Base-by-base conservation (phyloP, 371 early-diverging fungal species). In the Lichtheimia ramosa region DNA sequence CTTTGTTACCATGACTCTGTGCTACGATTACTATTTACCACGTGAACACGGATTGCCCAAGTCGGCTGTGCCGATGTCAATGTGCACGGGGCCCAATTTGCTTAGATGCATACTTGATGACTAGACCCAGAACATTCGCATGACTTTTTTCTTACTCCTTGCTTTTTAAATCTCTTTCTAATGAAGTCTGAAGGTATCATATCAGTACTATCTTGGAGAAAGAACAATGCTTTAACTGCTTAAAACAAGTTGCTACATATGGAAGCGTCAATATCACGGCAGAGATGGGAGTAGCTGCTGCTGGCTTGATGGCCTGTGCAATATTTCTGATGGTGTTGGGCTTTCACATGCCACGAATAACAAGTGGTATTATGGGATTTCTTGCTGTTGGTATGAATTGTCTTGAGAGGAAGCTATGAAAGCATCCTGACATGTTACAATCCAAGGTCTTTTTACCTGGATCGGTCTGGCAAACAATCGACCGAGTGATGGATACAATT, bases 311-410 rank as follows among this genome's bases (percentile, higher is more conserved):
- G 39, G 64, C 62, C 4, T 42, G 65, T 2, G 73, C 71, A 15
- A 28, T 73, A 2, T 76, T 66, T 51, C 63, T 76, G 25, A 50
- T 65, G 43, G 40, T 54, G 3, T 56, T 69, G 34, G 77, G 77
- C 6, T 67, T 69, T 25, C 65, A 71, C 16, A 41, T 62, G 12
- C 66, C 64, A 13, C 68, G 66, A 40, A 25, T 55, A 8, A 76
- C 71, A 41, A 27, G 69, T 6, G 61, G 54, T 40, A 56, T 73
- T 27, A 63, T 49, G 46, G 77, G 77, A 34, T 64, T 76, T 14
- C 51, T 76, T 8, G 67, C 71, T 15, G 65, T 73, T 48, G 74
- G 73, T 65, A 60, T 46, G 46, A 6, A 46, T n/a, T 0, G 16
- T 46, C 46, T 46, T 46, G 46, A n/a, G 46, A n/a, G 8, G 16